Evolutionary conservation across 2,329 filamentous ascomycete genomes (phyloP).

Genomic region (Metarhizium robertsii): DNA sequence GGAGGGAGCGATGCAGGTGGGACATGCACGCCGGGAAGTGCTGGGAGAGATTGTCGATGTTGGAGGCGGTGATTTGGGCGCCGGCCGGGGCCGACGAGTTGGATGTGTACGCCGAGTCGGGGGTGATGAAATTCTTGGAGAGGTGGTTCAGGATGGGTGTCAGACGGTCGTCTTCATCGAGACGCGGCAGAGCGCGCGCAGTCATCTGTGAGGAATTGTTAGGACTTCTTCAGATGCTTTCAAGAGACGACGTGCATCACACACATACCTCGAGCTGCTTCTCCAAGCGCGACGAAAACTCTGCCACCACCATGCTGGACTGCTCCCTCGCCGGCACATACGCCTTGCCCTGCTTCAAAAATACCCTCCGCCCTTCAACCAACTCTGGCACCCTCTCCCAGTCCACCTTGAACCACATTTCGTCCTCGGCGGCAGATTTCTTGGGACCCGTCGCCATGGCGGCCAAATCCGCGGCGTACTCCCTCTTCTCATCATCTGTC

Average conservation of each 20-base stretch:
- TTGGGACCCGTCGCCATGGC: slow-evolving; percentile 31
- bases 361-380: slow-evolving; percentile 68
- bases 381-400: slow-evolving; percentile 90
- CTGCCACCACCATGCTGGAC: slow-evolving; percentile 76
- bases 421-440: slow-evolving; percentile 52
- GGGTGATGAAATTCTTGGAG: slow-evolving; percentile 92
- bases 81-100: slow-evolving; percentile 56
- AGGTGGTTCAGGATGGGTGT: slow-evolving; percentile 61
- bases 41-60: slow-evolving; percentile 68
- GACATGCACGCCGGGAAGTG: slow-evolving; percentile 94
- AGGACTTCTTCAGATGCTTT: neutral
- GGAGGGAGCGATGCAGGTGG: slow-evolving; percentile 75
- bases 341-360: slow-evolving; percentile 72
- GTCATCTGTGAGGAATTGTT: slow-evolving; percentile 52
- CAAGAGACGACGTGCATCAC: neutral
- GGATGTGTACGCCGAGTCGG: slow-evolving; percentile 68
- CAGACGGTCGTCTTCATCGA: slow-evolving; percentile 93
- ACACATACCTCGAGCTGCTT: slow-evolving; percentile 65
- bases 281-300: slow-evolving; percentile 74
- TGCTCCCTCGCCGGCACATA: slow-evolving; percentile 87
- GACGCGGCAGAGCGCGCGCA: slow-evolving; percentile 77
- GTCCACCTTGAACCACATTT: slow-evolving; percentile 91
- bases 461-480: slow-evolving; percentile 51
- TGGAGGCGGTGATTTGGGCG: slow-evolving; percentile 65
- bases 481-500: slow-evolving; percentile 64